Evolutionary conservation across 352 stramenopile genomes (phyloP).

Genomic region (Phytopythium boreale): DNA sequence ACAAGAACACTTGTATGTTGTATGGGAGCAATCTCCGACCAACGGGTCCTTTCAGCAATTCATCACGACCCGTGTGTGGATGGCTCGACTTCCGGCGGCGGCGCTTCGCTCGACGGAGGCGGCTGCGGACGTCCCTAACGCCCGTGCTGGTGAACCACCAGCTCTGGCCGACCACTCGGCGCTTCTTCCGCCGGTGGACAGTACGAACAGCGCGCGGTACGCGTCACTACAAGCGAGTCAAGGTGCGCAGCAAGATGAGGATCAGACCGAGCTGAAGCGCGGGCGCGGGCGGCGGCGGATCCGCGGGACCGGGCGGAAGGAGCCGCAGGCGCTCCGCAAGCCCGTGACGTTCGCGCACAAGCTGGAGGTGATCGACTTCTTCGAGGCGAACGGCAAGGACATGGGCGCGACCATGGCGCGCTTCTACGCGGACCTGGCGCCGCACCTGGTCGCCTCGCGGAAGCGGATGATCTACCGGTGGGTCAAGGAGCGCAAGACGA

Average conservation of each 20-base stretch:
- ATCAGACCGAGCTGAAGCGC: background rate
- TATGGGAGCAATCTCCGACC: background rate
- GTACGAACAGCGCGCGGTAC: background rate
- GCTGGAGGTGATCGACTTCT: slow-evolving; percentile 38
- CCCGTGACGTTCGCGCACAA: slow-evolving; percentile 43
- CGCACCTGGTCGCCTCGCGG: slow-evolving; percentile 21
- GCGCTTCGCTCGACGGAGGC: background rate
- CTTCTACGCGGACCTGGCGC: slow-evolving; percentile 27
- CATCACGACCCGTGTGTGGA: background rate
- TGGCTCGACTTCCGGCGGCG: background rate
- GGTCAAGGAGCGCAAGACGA: slow-evolving; percentile 30
- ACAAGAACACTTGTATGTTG: background rate
- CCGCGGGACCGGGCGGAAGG: slow-evolving; percentile 19
- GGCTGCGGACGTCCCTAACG: too few species aligned
- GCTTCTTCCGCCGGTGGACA: background rate
- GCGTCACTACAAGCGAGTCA: too few species aligned
- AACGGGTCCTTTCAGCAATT: background rate
- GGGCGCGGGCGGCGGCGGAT: slow-evolving; percentile 4
- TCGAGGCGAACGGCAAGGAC: slow-evolving; percentile 28
- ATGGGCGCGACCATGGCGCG: slow-evolving; percentile 33
- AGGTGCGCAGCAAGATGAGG: too few species aligned
- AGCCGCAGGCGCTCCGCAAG: slow-evolving; percentile 25
- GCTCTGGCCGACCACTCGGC: background rate
- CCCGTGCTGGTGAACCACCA: too few species aligned
- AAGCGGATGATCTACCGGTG: slow-evolving; percentile 52